phyloP scores from a whole-genome alignment of 331 rosid species.

The Dryas integrifolia region DNA sequence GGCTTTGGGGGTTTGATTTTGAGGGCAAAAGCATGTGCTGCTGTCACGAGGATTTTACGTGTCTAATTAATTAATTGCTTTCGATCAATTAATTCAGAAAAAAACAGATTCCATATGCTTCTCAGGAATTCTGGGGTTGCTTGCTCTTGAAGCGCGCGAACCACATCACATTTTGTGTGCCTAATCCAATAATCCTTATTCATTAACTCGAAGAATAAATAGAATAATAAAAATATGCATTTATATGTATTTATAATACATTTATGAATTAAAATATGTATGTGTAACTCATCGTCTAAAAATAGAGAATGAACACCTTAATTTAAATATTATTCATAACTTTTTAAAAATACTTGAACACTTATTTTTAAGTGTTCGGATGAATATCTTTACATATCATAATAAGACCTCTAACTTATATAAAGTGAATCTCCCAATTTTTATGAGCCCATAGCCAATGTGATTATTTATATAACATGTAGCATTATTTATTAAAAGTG shows the following conservation, averaged over 20 bases:
- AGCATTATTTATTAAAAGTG: background rate
- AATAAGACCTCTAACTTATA: too few relatives aligned
- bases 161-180: background rate
- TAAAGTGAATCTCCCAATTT: too few relatives aligned
- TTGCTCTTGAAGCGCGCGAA: constrained; percentile 21
- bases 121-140: constrained; percentile 5
- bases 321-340: too few relatives aligned
- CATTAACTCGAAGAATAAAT: background rate
- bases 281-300: too few relatives aligned
- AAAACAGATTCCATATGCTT: constrained; percentile 12
- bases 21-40: constrained; percentile 51
- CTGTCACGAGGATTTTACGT: constrained; percentile 30
- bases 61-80: constrained; percentile 15
- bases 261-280: too few relatives aligned
- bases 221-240: background rate
- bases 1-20: constrained; percentile 47
- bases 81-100: background rate
- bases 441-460: too few relatives aligned
- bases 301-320: too few relatives aligned
- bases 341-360: too few relatives aligned
- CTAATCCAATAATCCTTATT: background rate
- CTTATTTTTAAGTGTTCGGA: too few relatives aligned
- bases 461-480: background rate
- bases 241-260: too few relatives aligned
- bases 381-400: too few relatives aligned